Evolutionary conservation across 2,329 filamentous ascomycete species (phyloP).

Genomic region (Plenodomus lindquistii): DNA sequence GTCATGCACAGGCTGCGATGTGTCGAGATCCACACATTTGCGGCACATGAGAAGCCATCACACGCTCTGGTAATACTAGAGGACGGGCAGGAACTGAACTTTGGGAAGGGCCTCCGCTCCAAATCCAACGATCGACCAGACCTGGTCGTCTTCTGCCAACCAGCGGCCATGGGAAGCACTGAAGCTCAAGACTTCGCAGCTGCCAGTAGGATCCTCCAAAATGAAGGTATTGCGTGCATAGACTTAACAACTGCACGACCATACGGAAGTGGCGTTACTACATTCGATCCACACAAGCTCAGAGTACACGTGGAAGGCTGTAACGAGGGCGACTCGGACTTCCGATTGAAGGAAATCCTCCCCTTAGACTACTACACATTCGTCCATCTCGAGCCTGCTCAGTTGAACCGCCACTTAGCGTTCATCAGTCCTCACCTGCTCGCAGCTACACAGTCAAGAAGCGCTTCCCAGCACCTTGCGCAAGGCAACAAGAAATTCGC

Average conservation of each 20-base stretch:
- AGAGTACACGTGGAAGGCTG: slow-evolving; percentile 37
- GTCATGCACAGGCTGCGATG: slow-evolving; percentile 37
- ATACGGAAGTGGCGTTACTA: slow-evolving; percentile 25
- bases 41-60: slow-evolving; percentile 8
- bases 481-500: background rate
- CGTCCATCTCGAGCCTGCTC: slow-evolving; percentile 37
- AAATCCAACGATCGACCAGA: slow-evolving; percentile 23
- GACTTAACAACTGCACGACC: slow-evolving; percentile 36
- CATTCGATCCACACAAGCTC: slow-evolving; percentile 12
- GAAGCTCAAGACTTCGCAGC: slow-evolving; percentile 24
- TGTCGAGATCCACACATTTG: slow-evolving; percentile 16
- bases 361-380: slow-evolving; percentile 41
- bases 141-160: slow-evolving; percentile 40
- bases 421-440: slow-evolving; percentile 32
- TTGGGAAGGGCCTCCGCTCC: slow-evolving; percentile 15
- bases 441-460: background rate
- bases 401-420: slow-evolving; percentile 45
- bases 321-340: slow-evolving; percentile 21
- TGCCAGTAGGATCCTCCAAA: slow-evolving; percentile 28
- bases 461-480: background rate
- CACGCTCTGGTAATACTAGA: slow-evolving; percentile 24
- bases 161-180: slow-evolving; percentile 5
- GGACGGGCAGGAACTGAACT: slow-evolving; percentile 27
- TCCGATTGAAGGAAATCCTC: slow-evolving; percentile 32
- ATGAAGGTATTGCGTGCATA: slow-evolving; percentile 32